phyloP scores from a whole-genome alignment of 129 eudicot genomes.

The Logfia minima region DNA sequence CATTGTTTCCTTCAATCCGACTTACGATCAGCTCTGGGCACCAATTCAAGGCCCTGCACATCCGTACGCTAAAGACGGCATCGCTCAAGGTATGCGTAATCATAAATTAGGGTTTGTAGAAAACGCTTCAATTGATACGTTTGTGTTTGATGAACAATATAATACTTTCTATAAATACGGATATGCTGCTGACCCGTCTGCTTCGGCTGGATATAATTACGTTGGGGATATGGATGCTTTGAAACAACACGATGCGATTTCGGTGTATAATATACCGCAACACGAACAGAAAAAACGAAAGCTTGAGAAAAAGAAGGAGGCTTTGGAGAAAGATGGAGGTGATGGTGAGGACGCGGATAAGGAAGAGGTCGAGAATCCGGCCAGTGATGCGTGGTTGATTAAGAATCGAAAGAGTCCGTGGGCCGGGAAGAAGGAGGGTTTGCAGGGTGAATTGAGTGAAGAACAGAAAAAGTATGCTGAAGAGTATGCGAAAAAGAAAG shows the following conservation, averaged over 20 bases:
- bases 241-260: constrained; percentile 39
- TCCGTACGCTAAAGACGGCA: constrained; percentile 95
- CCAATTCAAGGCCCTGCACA: constrained; percentile 91
- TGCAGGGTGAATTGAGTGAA: constrained; percentile 76
- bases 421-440: constrained; percentile 88
- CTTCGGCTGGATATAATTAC: constrained; percentile 50
- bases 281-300: constrained; percentile 74
- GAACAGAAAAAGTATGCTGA: constrained; percentile 96
- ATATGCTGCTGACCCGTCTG: constrained; percentile 90
- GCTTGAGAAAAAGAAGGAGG: constrained; percentile 66
- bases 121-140: constrained; percentile 64
- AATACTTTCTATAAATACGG: constrained; percentile 81
- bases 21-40: constrained; percentile 97
- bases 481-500: constrained; percentile 87
- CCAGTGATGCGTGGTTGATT: constrained; percentile 66
- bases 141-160: constrained; percentile 85
- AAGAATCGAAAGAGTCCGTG: constrained; percentile 88
- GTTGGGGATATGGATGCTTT: constrained; percentile 78
- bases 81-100: constrained; percentile 95
- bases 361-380: constrained; percentile 64
- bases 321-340: constrained; percentile 34
- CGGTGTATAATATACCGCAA: constrained; percentile 75
- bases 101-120: constrained; percentile 94
- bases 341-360: constrained; percentile 34
- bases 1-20: constrained; percentile 76